Evolutionary conservation across 352 stramenopile genomes (phyloP), one percentile per base, ranked within the genome.

Genomic region (Pelagophyceae sp.): DNA sequence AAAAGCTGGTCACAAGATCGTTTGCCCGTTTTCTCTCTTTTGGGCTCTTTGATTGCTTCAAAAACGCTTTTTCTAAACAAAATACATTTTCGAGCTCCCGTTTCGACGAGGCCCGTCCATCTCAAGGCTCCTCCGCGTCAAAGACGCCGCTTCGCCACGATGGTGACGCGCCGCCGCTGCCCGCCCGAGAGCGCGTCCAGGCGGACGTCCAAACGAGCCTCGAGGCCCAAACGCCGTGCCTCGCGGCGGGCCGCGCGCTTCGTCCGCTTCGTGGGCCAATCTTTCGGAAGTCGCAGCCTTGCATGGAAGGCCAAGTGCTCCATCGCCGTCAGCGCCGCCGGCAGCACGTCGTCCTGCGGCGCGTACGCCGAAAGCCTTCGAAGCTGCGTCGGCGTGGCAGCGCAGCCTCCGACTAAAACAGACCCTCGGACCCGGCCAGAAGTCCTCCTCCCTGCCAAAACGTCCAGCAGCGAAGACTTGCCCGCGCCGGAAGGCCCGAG

Each of bases 291-390:
- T 31, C 67, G 67, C 2, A 74, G 67, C 35, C 33, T 2, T 23
- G 35, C 67, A 37, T 74, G 67, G 67, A 74, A 74, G 33, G 35
- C 19, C 35, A 74, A 37, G 67, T 74, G 67, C 38, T 74, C 67
- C 19, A 0, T 0, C 17, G 11, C 31, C 11, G 67, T 74, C 5
- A 74, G 67, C 35, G 6, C 5, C 35, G 67, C 5, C 33, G 67
- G 67, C 35, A 74, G 67, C 35, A 74, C 38, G 37, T 74, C 67
- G 67, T 74, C 67, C 67, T 74, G 67, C 35, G 67, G 67, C 38
- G 38, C 67, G 67, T 40, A 74, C 35, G 11, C 35, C 33, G 33
- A 31, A 37, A 2, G 0, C 11, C 19, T 23, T 11, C 67, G 67
- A 11, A 33, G 67, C 15, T 74, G 35, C 15, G 15, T 0, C 67